Base-by-base conservation (phyloP, 805 yeast species). In the Barnettozyma botsteinii region DNA sequence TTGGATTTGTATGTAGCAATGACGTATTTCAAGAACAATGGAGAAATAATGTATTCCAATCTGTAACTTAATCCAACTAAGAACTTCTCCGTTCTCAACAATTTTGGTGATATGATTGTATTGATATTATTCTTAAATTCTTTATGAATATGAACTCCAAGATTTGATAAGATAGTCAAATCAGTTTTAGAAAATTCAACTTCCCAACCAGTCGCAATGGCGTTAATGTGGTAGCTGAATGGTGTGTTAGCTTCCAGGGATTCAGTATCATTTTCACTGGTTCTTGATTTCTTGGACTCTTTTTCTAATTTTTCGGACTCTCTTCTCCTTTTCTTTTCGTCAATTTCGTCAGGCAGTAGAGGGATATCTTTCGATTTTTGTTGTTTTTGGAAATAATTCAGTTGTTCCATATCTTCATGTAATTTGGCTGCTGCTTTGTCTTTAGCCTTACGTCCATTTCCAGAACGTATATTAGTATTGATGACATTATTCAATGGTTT, bases 81-180 rank as follows among this genome's bases (percentile, higher is more conserved):
- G 53, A 91, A 89, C 61, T 91, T 93, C 42, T 84, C 95, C 0
- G 98, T 91, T 48, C 97, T 68, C 51, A 84, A 56, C n/a, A 83
- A 69, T 45, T 77, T 77, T 1, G 97, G 96, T 0, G 97, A 89
- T 10, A 89, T 75, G 10, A 84, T 61, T 0, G 75, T 60, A 51
- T 77, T 74, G 1, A 65, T 55, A 7, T 62, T 63, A 12, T 59
- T 55, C 19, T 48, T 52, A 30, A 56, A 39, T 22, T 56, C 60
- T 27, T 46, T 53, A 7, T 61, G 58, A 7, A 84, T 61, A 20
- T 62, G 61, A 23, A 89, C 72, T 0, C 95, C 95, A 10, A 77
- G 52, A n/a, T 60, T 60, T 14, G 61, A 54, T 27, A 85, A 54
- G 2, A 66, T 57, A 15, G 58, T 53, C 14, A 61, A 39, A 44